Conservation (phyloP, 257 asterid genomes). For the Gentiana dahurica region DNA sequence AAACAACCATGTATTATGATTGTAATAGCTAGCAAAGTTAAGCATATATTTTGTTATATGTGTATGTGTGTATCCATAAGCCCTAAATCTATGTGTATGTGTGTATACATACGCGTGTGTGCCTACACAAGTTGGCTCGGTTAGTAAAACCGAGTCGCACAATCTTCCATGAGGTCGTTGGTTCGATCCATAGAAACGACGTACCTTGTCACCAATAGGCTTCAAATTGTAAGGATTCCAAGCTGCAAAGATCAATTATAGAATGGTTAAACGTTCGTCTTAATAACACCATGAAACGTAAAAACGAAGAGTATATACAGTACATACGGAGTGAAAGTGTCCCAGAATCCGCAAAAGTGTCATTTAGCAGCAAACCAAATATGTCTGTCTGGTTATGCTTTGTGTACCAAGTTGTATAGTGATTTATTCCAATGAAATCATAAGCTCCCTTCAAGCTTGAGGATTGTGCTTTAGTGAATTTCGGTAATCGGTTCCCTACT, state of each 20-base stretch:
- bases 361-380: conserved; percentile 44
- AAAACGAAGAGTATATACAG: neutral
- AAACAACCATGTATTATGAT: neutral
- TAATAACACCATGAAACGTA: neutral
- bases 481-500: conserved; percentile 50
- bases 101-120: neutral
- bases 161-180: too few species aligned
- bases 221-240: conserved; percentile 15
- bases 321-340: conserved; percentile 50
- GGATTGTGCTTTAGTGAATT: conserved; percentile 42
- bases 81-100: too few species aligned
- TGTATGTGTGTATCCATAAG: too few species aligned
- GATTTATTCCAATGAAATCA: conserved; percentile 87
- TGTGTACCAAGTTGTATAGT: conserved; percentile 85
- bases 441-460: conserved; percentile 46
- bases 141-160: too few species aligned
- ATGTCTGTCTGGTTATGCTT: conserved; percentile 27
- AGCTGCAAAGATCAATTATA: conserved; percentile 20
- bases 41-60: neutral
- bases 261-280: neutral
- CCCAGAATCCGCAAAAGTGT: conserved; percentile 54
- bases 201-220: conserved; percentile 39
- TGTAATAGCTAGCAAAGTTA: neutral
- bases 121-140: too few species aligned
- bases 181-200: neutral